These are phyloP conservation scores for Botryococcus braunii DNA, from an alignment of 163 green algal species.

Conservation along the genomic window DNA sequence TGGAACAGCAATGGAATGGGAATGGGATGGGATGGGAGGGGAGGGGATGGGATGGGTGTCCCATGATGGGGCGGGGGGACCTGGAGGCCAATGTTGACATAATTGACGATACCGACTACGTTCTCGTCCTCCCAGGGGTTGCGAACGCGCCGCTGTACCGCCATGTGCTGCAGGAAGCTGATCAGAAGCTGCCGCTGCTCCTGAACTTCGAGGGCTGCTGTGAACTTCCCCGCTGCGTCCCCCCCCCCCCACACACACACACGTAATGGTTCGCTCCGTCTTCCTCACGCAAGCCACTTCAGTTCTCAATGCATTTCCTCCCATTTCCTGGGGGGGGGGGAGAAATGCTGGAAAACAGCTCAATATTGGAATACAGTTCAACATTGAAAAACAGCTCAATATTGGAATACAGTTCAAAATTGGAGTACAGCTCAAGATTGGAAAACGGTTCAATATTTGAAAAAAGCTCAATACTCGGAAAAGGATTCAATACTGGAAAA, in stretches of 20 bases:
- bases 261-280: neutral
- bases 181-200: slow-evolving; percentile 27
- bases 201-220: slow-evolving; percentile 44
- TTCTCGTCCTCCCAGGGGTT: slow-evolving; percentile 62
- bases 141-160: slow-evolving; percentile 46
- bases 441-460: neutral
- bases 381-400: neutral
- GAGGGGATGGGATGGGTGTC: no score
- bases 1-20: no score
- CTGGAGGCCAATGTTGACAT: slow-evolving; percentile 65
- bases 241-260: slow-evolving; percentile 21
- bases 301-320: neutral
- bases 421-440: neutral
- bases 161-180: slow-evolving; percentile 58
- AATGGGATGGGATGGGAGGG: no score
- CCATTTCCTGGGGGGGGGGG: neutral
- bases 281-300: neutral
- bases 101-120: slow-evolving; percentile 80
- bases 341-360: neutral
- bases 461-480: neutral
- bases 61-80: no score
- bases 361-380: slow-evolving; percentile 3
- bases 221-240: slow-evolving; percentile 50
- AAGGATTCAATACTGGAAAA: neutral
- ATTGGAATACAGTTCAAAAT: neutral